Evolutionary conservation across 495 filamentous ascomycete species (phyloP).

Genomic region (Aspergillus indologenus): DNA sequence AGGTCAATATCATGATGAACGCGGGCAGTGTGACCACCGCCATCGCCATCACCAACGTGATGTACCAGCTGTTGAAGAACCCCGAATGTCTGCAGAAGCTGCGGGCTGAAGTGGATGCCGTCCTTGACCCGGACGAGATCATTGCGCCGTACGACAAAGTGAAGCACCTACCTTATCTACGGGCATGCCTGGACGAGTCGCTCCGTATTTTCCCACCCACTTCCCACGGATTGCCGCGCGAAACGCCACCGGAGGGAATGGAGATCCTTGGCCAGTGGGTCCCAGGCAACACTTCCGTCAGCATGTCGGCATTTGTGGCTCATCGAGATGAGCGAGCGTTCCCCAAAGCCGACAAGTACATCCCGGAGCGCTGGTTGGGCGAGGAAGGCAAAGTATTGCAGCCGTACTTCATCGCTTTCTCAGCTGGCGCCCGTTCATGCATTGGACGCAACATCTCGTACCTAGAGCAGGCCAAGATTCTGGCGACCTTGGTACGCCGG

Average conservation of each 20-base stretch:
- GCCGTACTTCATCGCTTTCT: conserved; percentile 43
- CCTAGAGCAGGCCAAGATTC: conserved; percentile 41
- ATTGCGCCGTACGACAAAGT: conserved; percentile 46
- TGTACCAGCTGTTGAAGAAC: conserved; percentile 57
- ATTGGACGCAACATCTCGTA: conserved; percentile 47
- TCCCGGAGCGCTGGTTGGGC: conserved; percentile 38
- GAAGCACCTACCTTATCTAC: conserved; percentile 40
- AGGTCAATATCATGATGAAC: conserved; percentile 45
- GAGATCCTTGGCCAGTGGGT: conserved; percentile 40
- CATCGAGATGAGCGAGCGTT: conserved; percentile 33
- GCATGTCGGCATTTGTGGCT: conserved; percentile 31
- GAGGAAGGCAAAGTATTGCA: conserved; percentile 41
- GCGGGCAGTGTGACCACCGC: conserved; percentile 57
- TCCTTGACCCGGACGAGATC: conserved; percentile 35
- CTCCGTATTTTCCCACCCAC: conserved; percentile 44
- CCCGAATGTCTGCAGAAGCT: conserved; percentile 50
- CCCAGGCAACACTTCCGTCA: conserved; percentile 33
- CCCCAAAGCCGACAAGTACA: conserved; percentile 30
- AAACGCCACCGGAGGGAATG: conserved; percentile 36
- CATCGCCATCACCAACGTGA: conserved; percentile 45
- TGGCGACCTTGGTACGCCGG: conserved; percentile 42
- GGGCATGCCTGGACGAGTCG: conserved; percentile 47
- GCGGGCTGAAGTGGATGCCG: conserved; percentile 54
- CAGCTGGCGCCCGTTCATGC: conserved; percentile 40
- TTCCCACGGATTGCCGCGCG: conserved; percentile 34